These are phyloP conservation scores for Thelonectria rubi DNA, from an alignment of 2,329 filamentous ascomycete species.

Conservation along the genomic window DNA sequence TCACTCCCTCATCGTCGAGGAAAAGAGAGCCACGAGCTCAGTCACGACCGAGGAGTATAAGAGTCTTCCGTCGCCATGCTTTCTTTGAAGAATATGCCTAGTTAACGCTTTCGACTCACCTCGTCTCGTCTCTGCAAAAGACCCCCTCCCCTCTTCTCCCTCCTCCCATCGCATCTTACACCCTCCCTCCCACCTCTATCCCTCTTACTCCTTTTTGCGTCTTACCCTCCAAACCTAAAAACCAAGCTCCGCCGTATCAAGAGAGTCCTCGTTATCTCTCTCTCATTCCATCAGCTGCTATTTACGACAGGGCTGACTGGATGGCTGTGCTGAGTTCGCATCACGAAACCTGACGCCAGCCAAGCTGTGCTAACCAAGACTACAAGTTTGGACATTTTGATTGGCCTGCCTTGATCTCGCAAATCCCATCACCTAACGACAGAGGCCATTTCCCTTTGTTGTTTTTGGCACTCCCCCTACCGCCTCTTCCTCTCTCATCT, in stretches of 20 bases:
- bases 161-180: conserved; percentile 25
- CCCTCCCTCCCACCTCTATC: conserved; percentile 4
- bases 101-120: conserved; percentile 36
- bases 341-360: conserved; percentile 32
- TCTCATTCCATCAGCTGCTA: conserved; percentile 40
- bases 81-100: conserved; percentile 31
- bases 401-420: conserved; percentile 15
- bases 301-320: conserved; percentile 44
- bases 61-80: conserved; percentile 44
- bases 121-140: conserved; percentile 26
- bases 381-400: conserved; percentile 36
- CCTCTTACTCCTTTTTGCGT: conserved; percentile 26
- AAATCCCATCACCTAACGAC: conserved; percentile 9
- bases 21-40: conserved; percentile 31
- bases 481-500: conserved; percentile 14
- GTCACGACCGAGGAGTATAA: conserved; percentile 36
- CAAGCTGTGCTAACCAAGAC: conserved; percentile 40
- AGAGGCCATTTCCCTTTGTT: conserved; percentile 24
- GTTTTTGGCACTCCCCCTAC: conserved; percentile 15
- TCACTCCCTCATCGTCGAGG: conserved; percentile 32
- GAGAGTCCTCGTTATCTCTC: conserved; percentile 43
- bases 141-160: conserved; percentile 24
- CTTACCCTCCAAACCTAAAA: conserved; percentile 21
- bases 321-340: conserved; percentile 45
- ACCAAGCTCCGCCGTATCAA: conserved; percentile 37